phyloP scores from a whole-genome alignment of 257 asterid species.

The Petrea volubilis region DNA sequence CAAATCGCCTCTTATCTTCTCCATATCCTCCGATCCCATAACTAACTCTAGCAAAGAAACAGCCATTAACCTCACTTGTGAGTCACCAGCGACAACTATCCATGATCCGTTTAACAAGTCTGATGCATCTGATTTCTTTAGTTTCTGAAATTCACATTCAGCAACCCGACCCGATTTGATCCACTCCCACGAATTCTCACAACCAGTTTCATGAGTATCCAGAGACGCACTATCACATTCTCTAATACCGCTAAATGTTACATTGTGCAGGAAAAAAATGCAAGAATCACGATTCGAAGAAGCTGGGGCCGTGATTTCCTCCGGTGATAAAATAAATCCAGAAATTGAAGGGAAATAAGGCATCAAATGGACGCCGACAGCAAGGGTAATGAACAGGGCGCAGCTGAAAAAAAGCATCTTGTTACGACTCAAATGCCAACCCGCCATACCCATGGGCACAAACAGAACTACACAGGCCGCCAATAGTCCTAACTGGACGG shows the following conservation, averaged over 20 bases:
- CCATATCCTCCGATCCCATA: slow-evolving; percentile 59
- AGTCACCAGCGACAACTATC: slow-evolving; percentile 94
- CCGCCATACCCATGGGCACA: slow-evolving; percentile 98
- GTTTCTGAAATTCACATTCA: slow-evolving; percentile 76
- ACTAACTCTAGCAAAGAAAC: slow-evolving; percentile 77
- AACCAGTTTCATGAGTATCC: slow-evolving; percentile 16
- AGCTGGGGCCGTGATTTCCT: slow-evolving; percentile 34
- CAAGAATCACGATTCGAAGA: slow-evolving; percentile 60
- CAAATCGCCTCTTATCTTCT: slow-evolving; percentile 61
- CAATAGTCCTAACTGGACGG: slow-evolving; percentile 79
- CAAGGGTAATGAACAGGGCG: slow-evolving; percentile 94
- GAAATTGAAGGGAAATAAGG: slow-evolving; percentile 79
- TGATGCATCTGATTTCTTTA: slow-evolving; percentile 62
- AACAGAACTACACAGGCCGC: slow-evolving; percentile 90
- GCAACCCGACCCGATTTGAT: slow-evolving; percentile 35
- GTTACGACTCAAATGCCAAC: slow-evolving; percentile 98
- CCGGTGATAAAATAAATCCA: slow-evolving; percentile 38
- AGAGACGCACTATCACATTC: slow-evolving; percentile 28
- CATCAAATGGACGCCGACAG: slow-evolving; percentile 87
- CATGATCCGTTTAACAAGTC: slow-evolving; percentile 91
- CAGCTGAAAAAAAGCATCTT: slow-evolving; percentile 95
- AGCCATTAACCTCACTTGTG: slow-evolving; percentile 81
- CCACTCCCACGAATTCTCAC: slow-evolving; percentile 77
- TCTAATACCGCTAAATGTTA: slow-evolving; percentile 27
- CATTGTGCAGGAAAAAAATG: slow-evolving; percentile 58